Base-by-base conservation (phyloP, 495 filamentous ascomycete species). In the Penicillium diatomitis region DNA sequence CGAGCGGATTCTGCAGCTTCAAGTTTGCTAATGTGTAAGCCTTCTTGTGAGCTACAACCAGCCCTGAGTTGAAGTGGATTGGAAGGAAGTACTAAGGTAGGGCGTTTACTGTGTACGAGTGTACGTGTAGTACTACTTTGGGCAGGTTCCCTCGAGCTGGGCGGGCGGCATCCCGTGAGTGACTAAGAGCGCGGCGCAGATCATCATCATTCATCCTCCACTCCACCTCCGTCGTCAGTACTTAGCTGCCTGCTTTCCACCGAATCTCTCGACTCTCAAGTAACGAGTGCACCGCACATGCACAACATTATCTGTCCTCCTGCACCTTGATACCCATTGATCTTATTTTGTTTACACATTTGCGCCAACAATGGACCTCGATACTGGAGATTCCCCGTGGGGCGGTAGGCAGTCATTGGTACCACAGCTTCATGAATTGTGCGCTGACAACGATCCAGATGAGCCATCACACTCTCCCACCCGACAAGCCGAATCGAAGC, bases 351-450 rank as follows among this genome's bases (percentile, higher is more conserved):
- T 32, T 12, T 28, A 33, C 51, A 59, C 33, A 33, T 34, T 33
- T 33, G 29, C 33, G 38, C 39, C 40, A 50, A 66, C 34, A 49
- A 80, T 84, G 78, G 78, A 84, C 71, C 60, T 85, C 60, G 81
- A 81, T 60, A 67, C 76, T 52, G 78, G 76, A 51, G 81, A 84
- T 64, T 86, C 83, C 49, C 83, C 83, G 47, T 86, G 83, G 83
- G 82, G 81, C 60, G 83, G 83, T 85, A 67, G 61, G 63, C 63
- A 67, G 50, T 68, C 56, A 57, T 55, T 20, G 48, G 65, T 63
- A 61, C 63, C 61, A 55, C 53, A 54, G 60, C 61, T 65, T 57
- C 55, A 45, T 51, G 47, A 41, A 54, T 61, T 53, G 57, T 41
- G 35, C 48, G 58, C 55, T 53, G 49, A 51, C 51, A 37, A 52